Conservation (phyloP, 495 filamentous ascomycete genomes). For the Penicillium odoratum region DNA sequence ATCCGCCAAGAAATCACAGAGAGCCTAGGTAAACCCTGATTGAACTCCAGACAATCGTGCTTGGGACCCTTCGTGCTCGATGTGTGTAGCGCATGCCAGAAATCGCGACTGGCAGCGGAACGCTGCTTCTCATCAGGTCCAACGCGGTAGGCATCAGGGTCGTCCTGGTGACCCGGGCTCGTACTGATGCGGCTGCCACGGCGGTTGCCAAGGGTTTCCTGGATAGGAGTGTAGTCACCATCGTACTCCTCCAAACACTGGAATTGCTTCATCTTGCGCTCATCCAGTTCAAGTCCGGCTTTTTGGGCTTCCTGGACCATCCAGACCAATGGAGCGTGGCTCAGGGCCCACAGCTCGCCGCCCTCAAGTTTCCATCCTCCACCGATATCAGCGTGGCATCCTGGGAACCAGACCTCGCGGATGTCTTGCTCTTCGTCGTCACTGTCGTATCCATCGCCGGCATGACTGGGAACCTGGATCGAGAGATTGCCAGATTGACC, state of each 20-base stretch:
- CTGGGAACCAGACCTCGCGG: conserved; percentile 82
- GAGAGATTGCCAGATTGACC: conserved; percentile 39
- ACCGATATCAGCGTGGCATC: conserved; percentile 80
- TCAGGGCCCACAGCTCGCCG: conserved; percentile 60
- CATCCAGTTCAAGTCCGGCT: conserved; percentile 72
- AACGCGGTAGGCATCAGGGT: conserved; percentile 22
- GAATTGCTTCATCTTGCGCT: conserved; percentile 64
- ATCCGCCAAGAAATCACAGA: conserved; percentile 74
- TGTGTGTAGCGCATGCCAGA: conserved; percentile 57
- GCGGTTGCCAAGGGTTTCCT: conserved; percentile 39
- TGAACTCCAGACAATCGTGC: conserved; percentile 74
- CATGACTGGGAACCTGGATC: conserved; percentile 36
- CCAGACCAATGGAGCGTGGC: conserved; percentile 77
- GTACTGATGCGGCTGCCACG: conserved; percentile 15
- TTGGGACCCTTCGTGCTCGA: conserved; percentile 62
- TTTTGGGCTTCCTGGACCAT: conserved; percentile 79
- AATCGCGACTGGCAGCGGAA: conserved; percentile 37
- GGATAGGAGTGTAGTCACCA: conserved; percentile 45
- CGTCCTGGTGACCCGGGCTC: conserved; percentile 20
- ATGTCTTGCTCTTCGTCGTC: conserved; percentile 71
- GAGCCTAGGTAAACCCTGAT: conserved; percentile 55
- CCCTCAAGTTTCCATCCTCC: conserved; percentile 72
- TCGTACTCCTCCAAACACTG: conserved; percentile 57
- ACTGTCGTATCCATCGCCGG: conserved; percentile 57
- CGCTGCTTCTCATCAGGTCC: conserved; percentile 30